phyloP scores from a whole-genome alignment of 441 rosid genomes.

The Brassica balearica region DNA sequence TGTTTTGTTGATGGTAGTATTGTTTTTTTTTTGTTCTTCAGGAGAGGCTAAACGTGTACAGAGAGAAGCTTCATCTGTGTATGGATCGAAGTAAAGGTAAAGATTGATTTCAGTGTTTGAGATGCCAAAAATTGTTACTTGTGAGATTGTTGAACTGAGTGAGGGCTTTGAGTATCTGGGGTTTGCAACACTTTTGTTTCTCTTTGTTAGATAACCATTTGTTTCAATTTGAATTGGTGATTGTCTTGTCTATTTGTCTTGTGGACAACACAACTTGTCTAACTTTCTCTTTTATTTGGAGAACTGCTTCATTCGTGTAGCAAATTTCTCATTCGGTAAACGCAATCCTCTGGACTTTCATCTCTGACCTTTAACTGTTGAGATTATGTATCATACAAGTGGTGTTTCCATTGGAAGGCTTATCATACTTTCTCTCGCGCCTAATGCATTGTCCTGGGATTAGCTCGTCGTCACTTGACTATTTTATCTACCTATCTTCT shows the following conservation, averaged over 20 bases:
- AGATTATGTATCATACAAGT: not conserved
- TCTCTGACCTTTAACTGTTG: too few relatives aligned
- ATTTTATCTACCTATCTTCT: too few relatives aligned
- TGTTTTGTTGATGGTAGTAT: constrained; percentile 16
- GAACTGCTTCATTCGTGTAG: too few relatives aligned
- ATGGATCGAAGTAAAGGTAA: constrained; percentile 79
- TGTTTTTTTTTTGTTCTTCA: not conserved
- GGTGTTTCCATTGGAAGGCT: constrained; percentile 19
- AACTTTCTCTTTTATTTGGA: too few relatives aligned
- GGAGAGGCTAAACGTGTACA: constrained; percentile 56
- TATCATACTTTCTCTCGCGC: not conserved
- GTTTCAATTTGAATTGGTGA: too few relatives aligned
- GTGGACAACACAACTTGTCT: too few relatives aligned
- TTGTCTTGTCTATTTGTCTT: too few relatives aligned
- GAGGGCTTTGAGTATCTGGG: too few relatives aligned
- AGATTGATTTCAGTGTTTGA: not conserved
- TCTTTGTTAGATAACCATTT: too few relatives aligned
- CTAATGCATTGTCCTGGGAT: constrained; percentile 21
- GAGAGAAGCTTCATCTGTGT: constrained; percentile 65
- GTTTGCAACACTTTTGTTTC: too few relatives aligned
- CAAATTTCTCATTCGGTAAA: too few relatives aligned
- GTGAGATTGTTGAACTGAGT: not conserved
- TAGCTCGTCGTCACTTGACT: not conserved
- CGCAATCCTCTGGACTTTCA: too few relatives aligned
- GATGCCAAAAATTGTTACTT: constrained; percentile 9